phyloP scores from a whole-genome alignment of 352 stramenopile genomes.

The Pythium scleroteichum region DNA sequence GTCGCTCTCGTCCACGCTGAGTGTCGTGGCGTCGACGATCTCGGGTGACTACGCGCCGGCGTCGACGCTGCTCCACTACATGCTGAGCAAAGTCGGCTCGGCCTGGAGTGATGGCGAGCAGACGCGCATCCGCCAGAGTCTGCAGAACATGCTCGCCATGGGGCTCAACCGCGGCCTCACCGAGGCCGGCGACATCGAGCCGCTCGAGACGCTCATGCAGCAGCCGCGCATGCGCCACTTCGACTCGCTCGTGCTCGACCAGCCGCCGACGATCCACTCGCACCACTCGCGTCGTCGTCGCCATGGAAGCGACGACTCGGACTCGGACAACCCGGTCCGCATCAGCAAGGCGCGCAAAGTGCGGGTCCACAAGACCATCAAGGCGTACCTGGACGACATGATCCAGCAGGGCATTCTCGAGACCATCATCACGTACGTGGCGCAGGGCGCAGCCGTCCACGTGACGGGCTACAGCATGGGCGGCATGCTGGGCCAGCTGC shows the following conservation, averaged over 20 bases:
- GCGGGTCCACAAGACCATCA: conserved; percentile 77
- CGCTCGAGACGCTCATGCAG: conserved; percentile 77
- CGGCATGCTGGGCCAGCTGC: conserved; percentile 74
- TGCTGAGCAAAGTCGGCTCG: conserved; percentile 81
- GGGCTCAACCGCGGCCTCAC: conserved; percentile 75
- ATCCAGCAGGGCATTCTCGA: conserved; percentile 75
- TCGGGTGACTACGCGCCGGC: conserved; percentile 76
- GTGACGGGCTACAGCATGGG: conserved; percentile 88
- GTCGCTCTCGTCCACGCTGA: conserved; percentile 69
- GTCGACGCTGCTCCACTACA: conserved; percentile 73
- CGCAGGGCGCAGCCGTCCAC: conserved; percentile 69
- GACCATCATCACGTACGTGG: conserved; percentile 72
- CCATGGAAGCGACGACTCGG: conserved; percentile 57
- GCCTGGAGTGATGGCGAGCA: conserved; percentile 85
- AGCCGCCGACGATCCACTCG: conserved; percentile 53
- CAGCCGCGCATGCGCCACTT: conserved; percentile 61
- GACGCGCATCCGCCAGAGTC: conserved; percentile 80
- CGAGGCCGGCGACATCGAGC: conserved; percentile 58
- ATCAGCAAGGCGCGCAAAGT: conserved; percentile 61
- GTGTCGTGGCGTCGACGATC: conserved; percentile 80
- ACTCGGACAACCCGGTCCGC: conserved; percentile 55
- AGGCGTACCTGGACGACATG: conserved; percentile 87
- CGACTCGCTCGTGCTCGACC: conserved; percentile 68
- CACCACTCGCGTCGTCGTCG: conserved; percentile 42
- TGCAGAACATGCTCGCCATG: conserved; percentile 87